Evolutionary conservation across 495 filamentous ascomycete species (phyloP).

Genomic region (Usnea hakonensis): DNA sequence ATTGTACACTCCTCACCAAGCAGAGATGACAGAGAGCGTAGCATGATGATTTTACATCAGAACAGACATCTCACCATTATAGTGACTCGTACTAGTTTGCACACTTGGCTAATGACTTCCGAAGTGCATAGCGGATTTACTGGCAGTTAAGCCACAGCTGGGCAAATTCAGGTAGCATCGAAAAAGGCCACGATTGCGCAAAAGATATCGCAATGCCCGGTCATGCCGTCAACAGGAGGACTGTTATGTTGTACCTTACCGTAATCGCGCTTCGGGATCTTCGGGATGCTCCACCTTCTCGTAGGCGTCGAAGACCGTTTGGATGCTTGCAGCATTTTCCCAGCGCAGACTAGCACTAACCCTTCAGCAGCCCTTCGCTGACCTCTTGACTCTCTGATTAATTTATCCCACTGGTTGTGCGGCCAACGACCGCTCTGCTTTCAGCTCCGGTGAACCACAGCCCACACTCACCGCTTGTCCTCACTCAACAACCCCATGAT

Average conservation of each 20-base stretch:
- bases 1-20: neutral
- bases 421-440: neutral
- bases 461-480: neutral
- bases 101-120: neutral
- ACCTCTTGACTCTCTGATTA: neutral
- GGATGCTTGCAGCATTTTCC: neutral
- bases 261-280: neutral
- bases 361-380: neutral
- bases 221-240: neutral
- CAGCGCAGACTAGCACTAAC: neutral
- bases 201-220: neutral
- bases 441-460: neutral
- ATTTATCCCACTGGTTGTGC: neutral
- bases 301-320: neutral
- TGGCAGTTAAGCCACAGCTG: neutral
- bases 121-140: neutral
- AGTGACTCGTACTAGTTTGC: neutral
- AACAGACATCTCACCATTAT: neutral
- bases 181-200: neutral
- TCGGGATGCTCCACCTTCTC: neutral
- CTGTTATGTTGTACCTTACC: neutral
- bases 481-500: conserved; percentile 51
- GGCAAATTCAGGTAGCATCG: neutral
- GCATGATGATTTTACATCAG: neutral
- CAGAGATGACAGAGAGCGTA: neutral